Conservation (phyloP, 371 early-diverging fungal genomes). For the Circinella minor region DNA sequence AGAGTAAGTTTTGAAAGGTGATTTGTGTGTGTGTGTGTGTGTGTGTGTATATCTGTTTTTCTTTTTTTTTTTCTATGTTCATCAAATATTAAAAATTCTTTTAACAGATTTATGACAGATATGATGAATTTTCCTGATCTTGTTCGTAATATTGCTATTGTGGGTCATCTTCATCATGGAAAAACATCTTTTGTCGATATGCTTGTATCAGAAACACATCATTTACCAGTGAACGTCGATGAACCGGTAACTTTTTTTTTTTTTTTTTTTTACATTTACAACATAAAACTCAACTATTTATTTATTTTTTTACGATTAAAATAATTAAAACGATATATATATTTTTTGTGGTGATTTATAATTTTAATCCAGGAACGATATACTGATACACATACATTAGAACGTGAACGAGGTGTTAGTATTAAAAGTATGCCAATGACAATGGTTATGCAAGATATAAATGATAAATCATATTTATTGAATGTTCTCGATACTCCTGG, state of each 20-base stretch:
- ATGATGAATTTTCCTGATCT: constrained; percentile 82
- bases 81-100: background rate
- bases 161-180: constrained; percentile 97
- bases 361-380: constrained; percentile 67
- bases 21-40: background rate
- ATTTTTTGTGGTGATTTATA: background rate
- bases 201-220: constrained; percentile 89
- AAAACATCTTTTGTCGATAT: constrained; percentile 94
- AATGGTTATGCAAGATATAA: constrained; percentile 83
- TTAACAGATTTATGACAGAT: constrained; percentile 80
- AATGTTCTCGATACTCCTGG: constrained; percentile 97
- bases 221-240: constrained; percentile 63
- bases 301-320: background rate
- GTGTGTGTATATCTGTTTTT: no score
- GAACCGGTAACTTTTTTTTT: constrained; percentile 50
- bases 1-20: constrained; percentile 64
- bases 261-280: no score
- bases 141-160: constrained; percentile 87
- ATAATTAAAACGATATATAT: no score
- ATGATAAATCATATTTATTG: constrained; percentile 88
- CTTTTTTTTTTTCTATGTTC: background rate
- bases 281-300: no score
- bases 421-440: constrained; percentile 96
- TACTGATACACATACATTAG: constrained; percentile 92
- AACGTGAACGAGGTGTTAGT: constrained; percentile 88